Percentiles rank a stretch among this genome's conserved stretches.
phyloP scores from a whole-genome alignment of 2,329 filamentous ascomycete species.

The Parascedosporium putredinis region DNA sequence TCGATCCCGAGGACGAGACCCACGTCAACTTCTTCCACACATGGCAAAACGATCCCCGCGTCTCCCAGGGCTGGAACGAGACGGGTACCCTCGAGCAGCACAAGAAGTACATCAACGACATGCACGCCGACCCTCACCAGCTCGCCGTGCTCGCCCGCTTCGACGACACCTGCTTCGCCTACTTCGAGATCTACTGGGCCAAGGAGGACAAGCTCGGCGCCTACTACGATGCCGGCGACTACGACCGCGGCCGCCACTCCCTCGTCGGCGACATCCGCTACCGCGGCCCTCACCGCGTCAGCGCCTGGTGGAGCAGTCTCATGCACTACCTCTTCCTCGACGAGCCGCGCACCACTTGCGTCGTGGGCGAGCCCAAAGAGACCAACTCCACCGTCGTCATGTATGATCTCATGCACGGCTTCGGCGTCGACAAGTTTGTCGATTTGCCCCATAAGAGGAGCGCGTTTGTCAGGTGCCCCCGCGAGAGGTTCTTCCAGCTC shows the following conservation, averaged over 20 bases:
- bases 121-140: constrained; percentile 63
- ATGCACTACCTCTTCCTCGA: constrained; percentile 56
- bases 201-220: constrained; percentile 48
- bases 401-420: constrained; percentile 66
- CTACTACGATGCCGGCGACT: constrained; percentile 45
- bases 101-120: constrained; percentile 56
- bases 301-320: constrained; percentile 50
- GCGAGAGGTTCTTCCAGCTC: constrained; percentile 61
- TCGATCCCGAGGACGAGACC: constrained; percentile 53
- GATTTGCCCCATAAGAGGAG: constrained; percentile 64
- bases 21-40: constrained; percentile 64
- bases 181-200: constrained; percentile 75
- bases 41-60: constrained; percentile 78
- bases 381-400: constrained; percentile 60
- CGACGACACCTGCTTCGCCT: constrained; percentile 60
- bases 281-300: constrained; percentile 49
- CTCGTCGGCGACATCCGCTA: constrained; percentile 49
- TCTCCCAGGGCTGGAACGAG: constrained; percentile 71
- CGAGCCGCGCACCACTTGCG: constrained; percentile 44
- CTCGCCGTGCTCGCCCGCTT: constrained; percentile 61
- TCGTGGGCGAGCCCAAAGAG: constrained; percentile 62
- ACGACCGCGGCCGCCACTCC: constrained; percentile 47
- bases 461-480: constrained; percentile 52
- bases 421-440: constrained; percentile 61
- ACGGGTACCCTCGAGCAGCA: constrained; percentile 68